Base-by-base conservation (phyloP, 352 stramenopile genomes). In the Globisporangium echinulatum region DNA sequence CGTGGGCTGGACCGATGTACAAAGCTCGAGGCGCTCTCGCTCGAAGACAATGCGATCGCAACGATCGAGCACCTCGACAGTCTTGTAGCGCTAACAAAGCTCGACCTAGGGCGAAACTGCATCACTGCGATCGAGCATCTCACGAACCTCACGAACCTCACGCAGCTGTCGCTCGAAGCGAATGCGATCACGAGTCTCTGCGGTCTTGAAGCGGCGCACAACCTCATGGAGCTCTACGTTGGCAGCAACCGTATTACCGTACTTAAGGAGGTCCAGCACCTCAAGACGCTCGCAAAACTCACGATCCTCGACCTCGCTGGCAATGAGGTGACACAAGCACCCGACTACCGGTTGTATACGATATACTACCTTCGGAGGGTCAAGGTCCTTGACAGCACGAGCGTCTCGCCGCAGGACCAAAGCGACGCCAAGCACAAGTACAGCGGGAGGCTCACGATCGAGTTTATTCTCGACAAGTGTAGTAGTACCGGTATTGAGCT, bases 211-310 rank as follows among this genome's bases (percentile, higher is more conserved):
- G 69, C 72, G 0, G 75, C 87, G 1, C 55, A 75, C 51, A 90
- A 87, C 49, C 63, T 95, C 8, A 92, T 94, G 85, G 87, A 96
- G 54, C 61, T 96, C 0, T 96, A 96, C 63, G 69, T 94, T n/a
- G 82, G 86, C 7, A 87, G 86, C 58, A 96, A 96, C 56, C 64
- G 75, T 15, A 83, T 96, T 43, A 78, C 86, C n/a, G 74, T 75
- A 9, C 38, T 96, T 14, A 92, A 88, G 39, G 81, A 90, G 44
- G 67, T 94, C 5, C 85, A 93, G 57, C 74, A 92, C 44, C 58
- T 96, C 4, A 93, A 94, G 39, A 66, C 74, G 0, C 64, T 96
- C 7, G 83, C 87, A 0, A 92, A 92, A 40, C 71, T 96, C 5
- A 92, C 90, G 38, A 96, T 96, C 53, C 67, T 96, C 6, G 87